Evolutionary conservation across 495 filamentous ascomycete species (phyloP).

Genomic region (Aspergillus kassunensis): DNA sequence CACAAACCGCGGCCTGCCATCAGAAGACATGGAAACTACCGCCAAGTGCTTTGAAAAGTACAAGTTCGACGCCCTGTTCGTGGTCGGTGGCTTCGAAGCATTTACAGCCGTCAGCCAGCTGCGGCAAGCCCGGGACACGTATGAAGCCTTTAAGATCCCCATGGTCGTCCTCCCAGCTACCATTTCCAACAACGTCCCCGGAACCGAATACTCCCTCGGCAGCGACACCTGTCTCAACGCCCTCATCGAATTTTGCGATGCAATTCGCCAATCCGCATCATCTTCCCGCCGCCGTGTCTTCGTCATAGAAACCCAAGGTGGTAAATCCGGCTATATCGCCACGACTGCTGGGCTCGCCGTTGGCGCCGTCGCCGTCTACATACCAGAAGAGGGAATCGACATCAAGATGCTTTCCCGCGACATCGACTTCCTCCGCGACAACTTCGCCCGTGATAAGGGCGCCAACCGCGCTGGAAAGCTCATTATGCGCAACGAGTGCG

Average conservation of each 20-base stretch:
- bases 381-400: constrained; percentile 92
- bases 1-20: constrained; percentile 88
- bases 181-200: constrained; percentile 97
- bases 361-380: constrained; percentile 93
- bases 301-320: constrained; percentile 96
- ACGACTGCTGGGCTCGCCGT: constrained; percentile 85
- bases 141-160: constrained; percentile 85
- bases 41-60: constrained; percentile 81
- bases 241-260: constrained; percentile 94
- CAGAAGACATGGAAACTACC: constrained; percentile 75
- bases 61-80: constrained; percentile 84
- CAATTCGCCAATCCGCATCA: constrained; percentile 93
- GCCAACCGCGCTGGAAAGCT: constrained; percentile 90
- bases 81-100: constrained; percentile 95
- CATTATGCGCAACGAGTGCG: constrained; percentile 90
- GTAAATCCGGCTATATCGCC: constrained; percentile 89
- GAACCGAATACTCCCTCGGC: constrained; percentile 94
- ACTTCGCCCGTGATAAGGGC: constrained; percentile 81
- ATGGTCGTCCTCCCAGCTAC: constrained; percentile 93
- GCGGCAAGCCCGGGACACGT: constrained; percentile 70
- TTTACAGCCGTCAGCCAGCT: constrained; percentile 89
- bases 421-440: constrained; percentile 82
- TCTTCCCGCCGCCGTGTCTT: constrained; percentile 90
- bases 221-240: constrained; percentile 97
- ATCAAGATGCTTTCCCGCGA: constrained; percentile 89